These are phyloP conservation scores for Hygrophorus russula DNA, from an alignment of 768 basidiomycete species.

Conservation along the genomic window DNA sequence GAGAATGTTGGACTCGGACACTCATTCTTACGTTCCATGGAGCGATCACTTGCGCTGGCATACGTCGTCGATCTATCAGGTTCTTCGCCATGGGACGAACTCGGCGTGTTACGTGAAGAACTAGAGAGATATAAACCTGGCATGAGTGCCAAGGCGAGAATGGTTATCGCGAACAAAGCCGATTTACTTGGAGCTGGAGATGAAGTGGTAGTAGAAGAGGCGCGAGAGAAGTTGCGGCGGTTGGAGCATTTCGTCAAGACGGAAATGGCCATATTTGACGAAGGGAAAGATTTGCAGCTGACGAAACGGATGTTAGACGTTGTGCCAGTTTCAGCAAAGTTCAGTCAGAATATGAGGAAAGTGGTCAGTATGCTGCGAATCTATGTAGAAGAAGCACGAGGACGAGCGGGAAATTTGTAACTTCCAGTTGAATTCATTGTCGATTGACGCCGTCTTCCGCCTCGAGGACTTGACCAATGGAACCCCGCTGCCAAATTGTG, in stretches of 20 bases:
- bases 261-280: constrained; percentile 25
- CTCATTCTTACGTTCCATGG: constrained; percentile 86
- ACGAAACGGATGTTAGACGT: constrained; percentile 43
- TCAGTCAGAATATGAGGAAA: constrained; percentile 64
- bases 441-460: too few species aligned
- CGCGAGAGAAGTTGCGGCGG: constrained; percentile 41
- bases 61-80: constrained; percentile 87
- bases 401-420: too few species aligned
- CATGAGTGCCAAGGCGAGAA: constrained; percentile 61
- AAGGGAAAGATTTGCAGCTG: constrained; percentile 5
- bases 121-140: constrained; percentile 73
- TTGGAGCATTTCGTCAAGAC: constrained; percentile 46
- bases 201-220: constrained; percentile 31
- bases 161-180: constrained; percentile 94
- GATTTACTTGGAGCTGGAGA: constrained; percentile 59
- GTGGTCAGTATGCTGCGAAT: constrained; percentile 57
- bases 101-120: constrained; percentile 66
- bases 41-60: constrained; percentile 79
- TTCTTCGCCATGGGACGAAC: constrained; percentile 67
- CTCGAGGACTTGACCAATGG: too few species aligned
- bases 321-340: constrained; percentile 80
- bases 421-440: too few species aligned
- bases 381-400: constrained; percentile 42
- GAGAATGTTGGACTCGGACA: constrained; percentile 90
- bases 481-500: too few species aligned